These are phyloP conservation scores for Neopestalotiopsis sp. DNA, from an alignment of 2,329 filamentous ascomycete species.

Conservation along the genomic window DNA sequence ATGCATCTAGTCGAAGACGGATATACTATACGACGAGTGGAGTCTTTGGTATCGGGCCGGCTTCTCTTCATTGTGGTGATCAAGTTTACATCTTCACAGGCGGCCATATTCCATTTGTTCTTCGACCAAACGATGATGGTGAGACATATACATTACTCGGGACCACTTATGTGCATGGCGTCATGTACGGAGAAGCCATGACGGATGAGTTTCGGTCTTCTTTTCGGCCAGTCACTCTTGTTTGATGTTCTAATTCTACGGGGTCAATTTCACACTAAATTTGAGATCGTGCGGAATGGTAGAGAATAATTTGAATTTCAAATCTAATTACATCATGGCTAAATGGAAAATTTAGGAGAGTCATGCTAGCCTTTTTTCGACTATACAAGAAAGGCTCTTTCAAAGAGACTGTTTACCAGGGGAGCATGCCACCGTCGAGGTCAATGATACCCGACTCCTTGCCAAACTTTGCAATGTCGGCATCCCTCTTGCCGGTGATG, in stretches of 20 bases:
- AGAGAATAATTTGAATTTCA: no score
- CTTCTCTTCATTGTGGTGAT: background rate
- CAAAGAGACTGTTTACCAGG: constrained; percentile 24
- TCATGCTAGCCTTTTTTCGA: background rate
- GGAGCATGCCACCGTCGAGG: constrained; percentile 26
- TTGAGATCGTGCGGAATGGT: no score
- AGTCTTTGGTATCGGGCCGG: background rate
- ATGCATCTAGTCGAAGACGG: background rate
- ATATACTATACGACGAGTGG: background rate
- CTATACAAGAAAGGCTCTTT: background rate
- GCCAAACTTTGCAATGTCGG: constrained; percentile 29
- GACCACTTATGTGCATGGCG: background rate
- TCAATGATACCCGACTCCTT: constrained; percentile 20
- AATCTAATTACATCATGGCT: no score
- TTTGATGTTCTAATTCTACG: background rate
- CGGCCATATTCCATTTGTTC: background rate
- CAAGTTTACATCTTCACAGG: background rate
- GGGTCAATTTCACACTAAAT: no score
- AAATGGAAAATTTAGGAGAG: no score
- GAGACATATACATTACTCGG: background rate
- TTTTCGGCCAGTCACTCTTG: background rate
- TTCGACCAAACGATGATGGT: background rate
- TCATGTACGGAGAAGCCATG: constrained; percentile 6
- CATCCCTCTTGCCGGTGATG: constrained; percentile 34
- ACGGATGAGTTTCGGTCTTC: background rate